Base-by-base conservation (phyloP, 2,329 filamentous ascomycete genomes). In the Scytalidium sp. region DNA sequence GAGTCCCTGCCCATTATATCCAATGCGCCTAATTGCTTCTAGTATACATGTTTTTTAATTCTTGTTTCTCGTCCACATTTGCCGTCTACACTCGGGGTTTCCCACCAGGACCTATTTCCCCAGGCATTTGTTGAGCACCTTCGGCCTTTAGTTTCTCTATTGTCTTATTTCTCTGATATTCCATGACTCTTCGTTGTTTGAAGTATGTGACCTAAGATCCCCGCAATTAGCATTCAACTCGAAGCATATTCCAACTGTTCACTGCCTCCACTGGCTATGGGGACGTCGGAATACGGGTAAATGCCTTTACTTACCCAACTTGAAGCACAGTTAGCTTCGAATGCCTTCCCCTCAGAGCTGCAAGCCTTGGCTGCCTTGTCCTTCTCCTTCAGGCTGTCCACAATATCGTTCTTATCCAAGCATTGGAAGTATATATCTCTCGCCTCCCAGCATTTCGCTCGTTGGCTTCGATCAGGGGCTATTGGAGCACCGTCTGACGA, bases 291-390 rank as follows among this genome's bases (percentile, higher is more conserved):
- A n/a, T n/a, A n/a, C n/a, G n/a, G n/a, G n/a, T n/a, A n/a, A n/a
- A n/a, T n/a, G n/a, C n/a, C n/a, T n/a, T n/a, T n/a, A 79, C 86
- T 60, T 71, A 95, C 94, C 94, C 94, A 99, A 66, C 91, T 92
- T 51, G 77, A 80, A 17, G 91, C 90, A 69, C 94, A 99, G 66
- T 93, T 88, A 60, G 79, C 78, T 71, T 96, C 90, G 63, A 97
- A 96, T 50, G 76, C 79, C 47, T 70, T 72, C 46, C 83, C 71
- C 60, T 88, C 80, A 44, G 71, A 68, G 29, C 74, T 74, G 63
- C 88, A 92, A 47, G 76, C 74, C 55, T 76, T 77, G 54, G 72
- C 71, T 49, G 75, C 78, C 50, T 78, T 78, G 49, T 74, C 72
- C 64, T 75, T 79, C 51, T 75, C 73, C 62, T 72, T 76, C 51